Conservation (phyloP, 345 rosid genomes). For the Citropsis articulata region DNA sequence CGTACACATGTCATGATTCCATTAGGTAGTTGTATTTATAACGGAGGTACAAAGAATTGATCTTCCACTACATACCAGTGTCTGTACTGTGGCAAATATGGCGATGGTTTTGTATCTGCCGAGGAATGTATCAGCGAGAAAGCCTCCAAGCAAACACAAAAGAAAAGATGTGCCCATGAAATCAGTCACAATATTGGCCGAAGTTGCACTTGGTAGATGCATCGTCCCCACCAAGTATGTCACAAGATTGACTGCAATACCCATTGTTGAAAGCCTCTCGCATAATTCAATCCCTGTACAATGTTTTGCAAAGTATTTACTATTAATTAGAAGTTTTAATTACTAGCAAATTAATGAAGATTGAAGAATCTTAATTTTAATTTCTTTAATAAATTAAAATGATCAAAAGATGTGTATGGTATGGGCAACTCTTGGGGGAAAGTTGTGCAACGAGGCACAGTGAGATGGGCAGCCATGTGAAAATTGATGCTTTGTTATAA, state of each 20-base stretch:
- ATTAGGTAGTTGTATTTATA: no score
- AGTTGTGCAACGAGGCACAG: background rate
- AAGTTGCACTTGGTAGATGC: constrained; percentile 57
- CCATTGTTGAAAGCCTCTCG: constrained; percentile 71
- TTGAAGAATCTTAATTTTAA: no score
- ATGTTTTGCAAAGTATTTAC: background rate
- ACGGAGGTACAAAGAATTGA: no score
- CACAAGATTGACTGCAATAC: constrained; percentile 63
- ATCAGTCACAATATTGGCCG: constrained; percentile 62
- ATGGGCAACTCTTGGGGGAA: background rate
- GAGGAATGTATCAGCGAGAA: constrained; percentile 61
- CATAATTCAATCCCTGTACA: constrained; percentile 50
- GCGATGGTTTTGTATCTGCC: constrained; percentile 61
- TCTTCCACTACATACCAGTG: constrained; percentile 31
- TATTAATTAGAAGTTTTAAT: no score
- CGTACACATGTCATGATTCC: no score
- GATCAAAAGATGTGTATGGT: background rate
- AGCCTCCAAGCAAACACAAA: constrained; percentile 63
- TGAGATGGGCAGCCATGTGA: constrained; percentile 1
- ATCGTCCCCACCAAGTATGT: constrained; percentile 55
- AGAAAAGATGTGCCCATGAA: constrained; percentile 67
- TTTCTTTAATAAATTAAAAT: background rate
- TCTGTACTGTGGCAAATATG: constrained; percentile 45
- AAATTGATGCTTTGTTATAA: background rate
- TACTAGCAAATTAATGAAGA: no score